These are phyloP conservation scores for Zymoseptoria brevis DNA, from an alignment of 2,329 filamentous ascomycete species.

Conservation along the genomic window DNA sequence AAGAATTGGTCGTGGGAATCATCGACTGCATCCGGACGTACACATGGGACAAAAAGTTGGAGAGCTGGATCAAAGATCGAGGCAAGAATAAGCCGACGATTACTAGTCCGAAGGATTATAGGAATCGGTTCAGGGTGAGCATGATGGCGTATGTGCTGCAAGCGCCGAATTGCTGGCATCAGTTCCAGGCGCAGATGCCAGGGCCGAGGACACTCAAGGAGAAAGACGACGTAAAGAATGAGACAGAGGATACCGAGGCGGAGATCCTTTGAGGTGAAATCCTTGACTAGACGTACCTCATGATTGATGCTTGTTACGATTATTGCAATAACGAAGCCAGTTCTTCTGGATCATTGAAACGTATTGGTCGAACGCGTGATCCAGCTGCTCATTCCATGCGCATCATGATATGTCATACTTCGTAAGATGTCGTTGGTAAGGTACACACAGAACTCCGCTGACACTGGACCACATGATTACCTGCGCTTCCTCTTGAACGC, in stretches of 20 bases:
- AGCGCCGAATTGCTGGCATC: slow-evolving; percentile 68
- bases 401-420: background rate
- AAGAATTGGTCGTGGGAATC: slow-evolving; percentile 92
- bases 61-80: slow-evolving; percentile 98
- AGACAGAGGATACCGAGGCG: slow-evolving; percentile 9
- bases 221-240: slow-evolving; percentile 7
- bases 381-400: background rate
- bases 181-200: slow-evolving; percentile 44
- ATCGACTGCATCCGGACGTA: slow-evolving; percentile 98
- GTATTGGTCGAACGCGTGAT: background rate
- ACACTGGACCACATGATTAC: background rate
- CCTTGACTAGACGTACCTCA: background rate
- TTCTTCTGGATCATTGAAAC: background rate
- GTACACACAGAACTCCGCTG: background rate
- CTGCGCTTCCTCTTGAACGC: slow-evolving; percentile 41
- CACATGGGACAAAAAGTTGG: slow-evolving; percentile 99
- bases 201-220: slow-evolving; percentile 27
- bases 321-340: background rate
- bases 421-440: background rate
- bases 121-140: slow-evolving; percentile 87
- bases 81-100: slow-evolving; percentile 86
- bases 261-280: background rate
- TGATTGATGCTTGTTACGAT: background rate
- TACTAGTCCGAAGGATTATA: slow-evolving; percentile 95
- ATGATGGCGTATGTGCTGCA: slow-evolving; percentile 86